Conservation (phyloP, 768 basidiomycete genomes). For the Boletellus ananiceps region DNA sequence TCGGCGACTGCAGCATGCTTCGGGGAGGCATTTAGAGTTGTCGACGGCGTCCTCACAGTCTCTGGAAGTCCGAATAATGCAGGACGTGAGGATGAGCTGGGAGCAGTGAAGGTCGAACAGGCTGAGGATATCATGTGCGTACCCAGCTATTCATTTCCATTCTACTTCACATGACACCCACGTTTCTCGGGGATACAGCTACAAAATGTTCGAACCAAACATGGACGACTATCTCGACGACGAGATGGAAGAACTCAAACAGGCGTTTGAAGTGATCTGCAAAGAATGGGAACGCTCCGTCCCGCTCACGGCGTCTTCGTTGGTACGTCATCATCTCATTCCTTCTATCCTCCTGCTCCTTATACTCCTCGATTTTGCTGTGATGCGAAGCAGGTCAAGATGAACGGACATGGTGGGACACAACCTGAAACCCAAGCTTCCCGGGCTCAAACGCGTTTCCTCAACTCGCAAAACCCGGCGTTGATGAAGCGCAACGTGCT, state of each 20-base stretch:
- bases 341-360: too few species aligned
- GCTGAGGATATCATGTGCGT: conserved; percentile 85
- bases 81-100: conserved; percentile 2
- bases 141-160: not conserved
- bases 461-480: conserved; percentile 83
- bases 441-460: conserved; percentile 51
- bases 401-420: not conserved
- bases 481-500: conserved; percentile 90
- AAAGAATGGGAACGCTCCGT: conserved; percentile 71
- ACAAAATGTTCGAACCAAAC: conserved; percentile 90
- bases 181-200: conserved; percentile 42
- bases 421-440: conserved; percentile 2
- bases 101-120: conserved; percentile 41
- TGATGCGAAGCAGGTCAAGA: conserved; percentile 8
- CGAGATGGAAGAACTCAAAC: conserved; percentile 80
- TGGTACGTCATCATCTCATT: conserved; percentile 33
- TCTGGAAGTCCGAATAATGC: conserved; percentile 24
- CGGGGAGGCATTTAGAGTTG: conserved; percentile 81
- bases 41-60: conserved; percentile 66
- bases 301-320: conserved; percentile 5
- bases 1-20: conserved; percentile 89
- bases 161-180: not conserved
- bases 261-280: conserved; percentile 67
- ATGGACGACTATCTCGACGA: conserved; percentile 99
- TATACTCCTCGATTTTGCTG: not conserved